These are phyloP conservation scores for Coniferiporia sulphurascens DNA, from an alignment of 1,284 basidiomycete genomes.

Conservation along the genomic window DNA sequence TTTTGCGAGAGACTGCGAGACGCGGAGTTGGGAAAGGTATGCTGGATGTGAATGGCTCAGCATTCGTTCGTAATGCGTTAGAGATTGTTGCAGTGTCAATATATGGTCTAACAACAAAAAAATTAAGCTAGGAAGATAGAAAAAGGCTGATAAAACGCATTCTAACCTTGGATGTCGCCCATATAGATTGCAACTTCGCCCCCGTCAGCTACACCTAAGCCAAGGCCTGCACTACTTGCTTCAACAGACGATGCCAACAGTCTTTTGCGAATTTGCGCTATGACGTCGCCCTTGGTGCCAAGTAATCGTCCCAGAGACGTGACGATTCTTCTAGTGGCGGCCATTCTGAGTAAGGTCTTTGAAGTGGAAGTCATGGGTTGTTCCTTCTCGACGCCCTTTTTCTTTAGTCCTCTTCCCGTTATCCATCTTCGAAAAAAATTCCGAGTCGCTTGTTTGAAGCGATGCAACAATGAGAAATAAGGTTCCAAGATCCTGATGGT, in stretches of 20 bases:
- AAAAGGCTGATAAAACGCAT: neutral
- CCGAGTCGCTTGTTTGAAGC: neutral
- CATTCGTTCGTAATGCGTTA: constrained; percentile 87
- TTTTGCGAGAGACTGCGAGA: constrained; percentile 58
- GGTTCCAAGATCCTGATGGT: neutral
- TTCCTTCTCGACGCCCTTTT: constrained; percentile 21
- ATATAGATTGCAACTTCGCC: constrained; percentile 81
- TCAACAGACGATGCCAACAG: constrained; percentile 33
- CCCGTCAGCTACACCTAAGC: neutral
- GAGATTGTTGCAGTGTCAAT: constrained; percentile 77
- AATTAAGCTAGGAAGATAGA: neutral
- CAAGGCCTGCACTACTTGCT: neutral
- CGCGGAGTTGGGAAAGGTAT: constrained; percentile 75
- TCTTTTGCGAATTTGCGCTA: constrained; percentile 78
- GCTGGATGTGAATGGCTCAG: constrained; percentile 84
- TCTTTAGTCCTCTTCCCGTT: neutral
- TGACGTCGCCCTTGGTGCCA: constrained; percentile 78
- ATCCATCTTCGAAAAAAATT: neutral
- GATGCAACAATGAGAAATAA: neutral
- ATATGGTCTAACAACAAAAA: constrained; percentile 71
- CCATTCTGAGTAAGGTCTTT: constrained; percentile 67
- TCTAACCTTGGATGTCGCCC: constrained; percentile 84
- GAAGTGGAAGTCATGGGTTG: constrained; percentile 27
- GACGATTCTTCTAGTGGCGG: constrained; percentile 75
- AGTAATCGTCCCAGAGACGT: constrained; percentile 79